Conservation (phyloP, 345 rosid genomes). For the Eucalyptus pauciflora region DNA sequence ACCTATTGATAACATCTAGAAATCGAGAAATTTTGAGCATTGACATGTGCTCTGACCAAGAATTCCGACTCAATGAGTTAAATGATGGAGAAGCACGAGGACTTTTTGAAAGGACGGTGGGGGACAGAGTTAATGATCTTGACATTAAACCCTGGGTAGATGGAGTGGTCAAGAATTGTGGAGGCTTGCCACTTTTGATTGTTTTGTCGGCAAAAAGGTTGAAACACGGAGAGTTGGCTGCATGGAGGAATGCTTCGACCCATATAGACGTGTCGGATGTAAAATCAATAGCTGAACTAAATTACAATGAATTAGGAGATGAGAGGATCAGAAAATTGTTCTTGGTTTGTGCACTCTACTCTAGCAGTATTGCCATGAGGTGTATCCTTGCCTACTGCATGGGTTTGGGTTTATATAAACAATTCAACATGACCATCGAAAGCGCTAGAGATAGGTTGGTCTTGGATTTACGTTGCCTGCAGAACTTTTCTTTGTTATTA, state of each 20-base stretch:
- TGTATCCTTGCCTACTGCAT: fast-evolving
- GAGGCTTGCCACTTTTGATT: background rate
- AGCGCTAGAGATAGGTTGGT: fast-evolving
- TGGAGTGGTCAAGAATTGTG: background rate
- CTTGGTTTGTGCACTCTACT: fast-evolving
- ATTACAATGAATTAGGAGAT: background rate
- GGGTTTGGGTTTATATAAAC: background rate
- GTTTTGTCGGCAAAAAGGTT: fast-evolving
- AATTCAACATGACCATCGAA: fast-evolving
- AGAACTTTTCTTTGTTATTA: fast-evolving
- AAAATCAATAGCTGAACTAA: fast-evolving
- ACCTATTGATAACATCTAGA: fast-evolving
- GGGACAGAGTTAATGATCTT: fast-evolving
- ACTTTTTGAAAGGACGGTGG: too few relatives aligned
- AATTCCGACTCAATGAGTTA: fast-evolving
- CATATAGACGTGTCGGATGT: fast-evolving
- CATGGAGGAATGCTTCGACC: background rate
- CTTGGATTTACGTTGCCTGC: fast-evolving
- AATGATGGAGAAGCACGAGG: fast-evolving
- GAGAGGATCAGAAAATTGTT: background rate
- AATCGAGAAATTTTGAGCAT: fast-evolving
- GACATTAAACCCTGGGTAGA: fast-evolving
- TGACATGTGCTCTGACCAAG: fast-evolving
- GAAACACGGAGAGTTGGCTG: fast-evolving
- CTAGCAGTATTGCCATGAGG: fast-evolving